Base-by-base conservation (phyloP, 1,284 basidiomycete genomes). In the Cutaneotrichosporon dermatis region DNA sequence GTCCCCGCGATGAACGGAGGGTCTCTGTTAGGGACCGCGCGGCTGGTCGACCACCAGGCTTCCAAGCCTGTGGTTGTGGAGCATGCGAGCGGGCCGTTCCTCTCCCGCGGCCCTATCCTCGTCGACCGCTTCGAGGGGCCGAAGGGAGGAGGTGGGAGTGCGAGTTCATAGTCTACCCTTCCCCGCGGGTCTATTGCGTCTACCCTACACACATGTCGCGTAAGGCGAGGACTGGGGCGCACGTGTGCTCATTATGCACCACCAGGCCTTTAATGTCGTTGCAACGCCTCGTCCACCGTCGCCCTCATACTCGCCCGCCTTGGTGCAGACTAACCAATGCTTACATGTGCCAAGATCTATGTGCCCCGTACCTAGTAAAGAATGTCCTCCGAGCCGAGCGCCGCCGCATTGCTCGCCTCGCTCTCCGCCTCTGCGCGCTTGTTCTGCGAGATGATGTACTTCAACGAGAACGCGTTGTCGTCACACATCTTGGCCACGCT, bases 401-500 rank as follows among this genome's bases (percentile, higher is more conserved):
- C 25, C 25, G 39, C 58, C 16, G 35, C 58, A n/a, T 34, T 51
- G 16, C 15, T 25, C 45, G 45, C 25, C 39, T 56, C 55, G 10
- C 4, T 11, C 15, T 33, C 36, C 6, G 45, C 54, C 54, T 25
- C 25, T 25, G 25, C 25, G 25, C 61, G 46, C 42, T 61, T 54
- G 40, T 66, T 63, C 62, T 95, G 91, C 68, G 93, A 90, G 53
- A 93, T 83, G 62, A 94, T 78, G 74, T 89, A 95, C 34, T 82
- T 80, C 46, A 96, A 78, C 12, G 84, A 84, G 53, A 89, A 90
- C 33, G 85, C 84, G 72, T 96, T 96, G 67, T 92, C 88, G 64
- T 92, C 87, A 72, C 88, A 35, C 91, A 93, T 69, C 72, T 83
- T 86, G 1, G 89, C 85, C 59, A 97, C 85, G 51, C 85, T 85